Evolutionary conservation across 306 rosid species (phyloP), one percentile per base, ranked within the genome.

Genomic region (Malus sylvestris): DNA sequence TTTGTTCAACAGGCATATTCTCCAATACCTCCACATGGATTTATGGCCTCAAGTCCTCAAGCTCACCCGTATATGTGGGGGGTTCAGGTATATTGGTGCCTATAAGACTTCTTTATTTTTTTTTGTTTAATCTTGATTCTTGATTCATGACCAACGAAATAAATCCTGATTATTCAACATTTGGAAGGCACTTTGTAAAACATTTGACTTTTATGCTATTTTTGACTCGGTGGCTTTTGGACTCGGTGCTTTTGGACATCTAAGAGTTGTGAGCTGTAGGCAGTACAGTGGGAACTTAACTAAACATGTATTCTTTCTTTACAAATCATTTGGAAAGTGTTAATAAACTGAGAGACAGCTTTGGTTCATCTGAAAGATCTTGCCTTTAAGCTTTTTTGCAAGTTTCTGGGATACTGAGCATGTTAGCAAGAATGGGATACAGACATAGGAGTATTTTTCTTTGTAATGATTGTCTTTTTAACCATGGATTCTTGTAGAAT

Each of bases 31-130:
- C 96, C 98, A 12, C 99, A 87, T 80, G 97, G 97, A 62, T 95
- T 78, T 82, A 25, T 95, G 92, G 96, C 99, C 40, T 90, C 97
- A 70, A 92, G 90, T 78, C 99, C 96, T 68, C 99, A 95, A 74
- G 93, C 93, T 70, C 97, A 89, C 83, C 97, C 99, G 53, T 95
- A 95, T 84, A 88, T 95, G 97, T 92, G 99, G 99, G 99, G 99
- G 33, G 97, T 95, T 78, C 99, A 95, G 96, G 99, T 94, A 84
- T 74, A 52, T 73, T 8, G 10, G 3, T 13, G 25, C 27, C 6
- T 23, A 23, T 30, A 23, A 15, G 20, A 61, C 18, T 61, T 27
- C 42, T 38, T 38, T 38, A 38, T 11, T 25, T 27, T 8, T 20
- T 19, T 27, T 61, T 58, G 63, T 58, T 27, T 61, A 61, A 61